phyloP scores from a whole-genome alignment of 208 protist genomes.

The Crithidia sp. region DNA sequence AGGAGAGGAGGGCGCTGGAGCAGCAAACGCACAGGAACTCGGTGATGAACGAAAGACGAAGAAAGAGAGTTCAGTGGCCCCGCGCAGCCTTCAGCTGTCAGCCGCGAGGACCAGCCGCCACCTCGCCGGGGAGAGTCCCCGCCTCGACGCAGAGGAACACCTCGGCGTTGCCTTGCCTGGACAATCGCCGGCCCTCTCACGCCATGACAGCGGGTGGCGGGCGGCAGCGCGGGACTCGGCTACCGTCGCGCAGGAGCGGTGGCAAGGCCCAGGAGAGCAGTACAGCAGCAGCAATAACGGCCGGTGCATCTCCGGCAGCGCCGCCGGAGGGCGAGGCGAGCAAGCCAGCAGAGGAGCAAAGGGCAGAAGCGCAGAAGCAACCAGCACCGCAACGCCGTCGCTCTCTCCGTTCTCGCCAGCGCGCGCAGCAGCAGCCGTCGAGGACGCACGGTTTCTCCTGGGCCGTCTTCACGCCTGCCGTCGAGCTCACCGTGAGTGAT shows the following conservation, averaged over 20 bases:
- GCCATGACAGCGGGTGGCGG: not conserved
- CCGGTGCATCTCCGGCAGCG: no score
- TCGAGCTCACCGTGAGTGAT: slow-evolving; percentile 69
- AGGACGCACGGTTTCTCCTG: slow-evolving; percentile 33
- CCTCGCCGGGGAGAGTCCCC: not conserved
- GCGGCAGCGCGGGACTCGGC: not conserved
- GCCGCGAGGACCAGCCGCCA: not conserved
- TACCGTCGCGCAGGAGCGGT: not conserved
- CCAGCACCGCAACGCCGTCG: not conserved
- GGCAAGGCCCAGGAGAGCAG: not conserved
- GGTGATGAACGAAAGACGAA: not conserved
- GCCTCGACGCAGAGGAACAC: not conserved
- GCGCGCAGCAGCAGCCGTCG: not conserved
- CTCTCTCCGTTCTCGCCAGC: not conserved
- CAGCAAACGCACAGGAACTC: not conserved
- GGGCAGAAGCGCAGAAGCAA: not conserved
- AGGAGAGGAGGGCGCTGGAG: not conserved
- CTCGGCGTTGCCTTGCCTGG: not conserved
- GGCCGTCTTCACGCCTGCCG: slow-evolving; percentile 38
- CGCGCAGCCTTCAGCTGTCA: not conserved
- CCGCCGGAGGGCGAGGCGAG: not conserved
- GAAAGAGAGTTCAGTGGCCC: not conserved
- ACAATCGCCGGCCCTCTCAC: not conserved
- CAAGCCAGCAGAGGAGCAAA: not conserved
- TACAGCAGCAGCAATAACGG: not conserved